These are phyloP conservation scores for Fennellomyces sp. DNA, from an alignment of 371 early-diverging fungal genomes.

Conservation along the genomic window DNA sequence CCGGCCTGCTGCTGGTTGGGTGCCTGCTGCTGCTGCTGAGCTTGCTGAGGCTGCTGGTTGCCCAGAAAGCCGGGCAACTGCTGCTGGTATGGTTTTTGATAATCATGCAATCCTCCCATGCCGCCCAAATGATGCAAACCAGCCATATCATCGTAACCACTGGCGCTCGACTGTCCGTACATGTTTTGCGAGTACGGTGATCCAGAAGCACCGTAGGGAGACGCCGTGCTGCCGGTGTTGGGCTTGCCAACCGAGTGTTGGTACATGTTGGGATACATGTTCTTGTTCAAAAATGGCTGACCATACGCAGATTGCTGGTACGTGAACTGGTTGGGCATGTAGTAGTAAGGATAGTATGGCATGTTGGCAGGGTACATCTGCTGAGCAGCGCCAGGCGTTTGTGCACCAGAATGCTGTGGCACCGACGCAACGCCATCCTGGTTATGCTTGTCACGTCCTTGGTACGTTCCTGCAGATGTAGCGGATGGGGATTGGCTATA, in stretches of 20 bases:
- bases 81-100: constrained; percentile 41
- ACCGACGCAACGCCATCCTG: constrained; percentile 8
- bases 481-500: constrained; percentile 46
- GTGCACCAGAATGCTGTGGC: constrained; percentile 10
- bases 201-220: constrained; percentile 30
- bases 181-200: constrained; percentile 51
- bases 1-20: constrained; percentile 2
- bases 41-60: constrained; percentile 8
- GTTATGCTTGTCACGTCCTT: constrained; percentile 33
- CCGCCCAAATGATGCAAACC: constrained; percentile 33
- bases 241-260: constrained; percentile 35
- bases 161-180: constrained; percentile 33
- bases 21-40: constrained; percentile 12
- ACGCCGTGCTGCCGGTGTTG: constrained; percentile 24
- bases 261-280: constrained; percentile 79
- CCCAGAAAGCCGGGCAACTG: constrained; percentile 26
- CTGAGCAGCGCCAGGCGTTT: constrained; percentile 24
- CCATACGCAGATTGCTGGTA: constrained; percentile 74
- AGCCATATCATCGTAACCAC: constrained; percentile 52
- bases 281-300: constrained; percentile 86
- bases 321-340: constrained; percentile 74
- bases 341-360: constrained; percentile 80
- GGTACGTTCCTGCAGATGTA: constrained; percentile 42
- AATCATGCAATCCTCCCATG: constrained; percentile 41
- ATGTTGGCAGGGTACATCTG: constrained; percentile 46